Evolutionary conservation across 73 alveolate species (phyloP), one percentile per base, ranked within the genome.

Genomic region (Paraurostyla sp.): DNA sequence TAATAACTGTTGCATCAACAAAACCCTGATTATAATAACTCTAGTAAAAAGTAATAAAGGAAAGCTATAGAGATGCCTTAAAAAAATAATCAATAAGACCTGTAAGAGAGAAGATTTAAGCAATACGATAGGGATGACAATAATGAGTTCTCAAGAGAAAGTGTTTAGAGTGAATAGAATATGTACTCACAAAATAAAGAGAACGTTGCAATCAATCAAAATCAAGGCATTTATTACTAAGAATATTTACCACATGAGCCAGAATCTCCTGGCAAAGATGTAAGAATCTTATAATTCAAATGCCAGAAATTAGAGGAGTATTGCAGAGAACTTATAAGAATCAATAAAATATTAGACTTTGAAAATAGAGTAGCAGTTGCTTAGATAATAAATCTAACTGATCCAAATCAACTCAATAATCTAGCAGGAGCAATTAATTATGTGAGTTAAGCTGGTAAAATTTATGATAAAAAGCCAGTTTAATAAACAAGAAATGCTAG

Each of bases 351-450:
- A 0, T 41, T 83, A 23, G 92, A 83, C 46, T 63, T 60, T 43
- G 92, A 83, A 33, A 83, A 83, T 33, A 59, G 92, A 69, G 11
- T 83, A 13, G 92, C 92, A 3, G 46, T 63, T 22, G 60, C 92
- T 2, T 83, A 83, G 42, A 27, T 83, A 18, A 63, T 83, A n/a
- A 83, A 83, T 33, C 48, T 83, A 46, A 49, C 85, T 27, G 92
- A 83, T 27, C 60, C 78, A 0, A 48, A 15, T 30, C 27, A 83
- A 32, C 45, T 83, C 16, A 38, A 81, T 42, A 81, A 81, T 59
- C 22, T 59, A 11, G 23, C 92, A 42, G 13, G 20, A n/a, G 89
- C 89, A 0, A 50, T 78, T 25, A 22, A 54, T 3, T 30, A 51
- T 51, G 89, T 78, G 20, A 36, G 52, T 32, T 9, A 6, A 29